A percentile compares a stretch with the other conserved stretches of the same genome.
These are phyloP conservation scores for Pyrenula aspistea DNA, from an alignment of 495 filamentous ascomycete species.

Conservation along the genomic window DNA sequence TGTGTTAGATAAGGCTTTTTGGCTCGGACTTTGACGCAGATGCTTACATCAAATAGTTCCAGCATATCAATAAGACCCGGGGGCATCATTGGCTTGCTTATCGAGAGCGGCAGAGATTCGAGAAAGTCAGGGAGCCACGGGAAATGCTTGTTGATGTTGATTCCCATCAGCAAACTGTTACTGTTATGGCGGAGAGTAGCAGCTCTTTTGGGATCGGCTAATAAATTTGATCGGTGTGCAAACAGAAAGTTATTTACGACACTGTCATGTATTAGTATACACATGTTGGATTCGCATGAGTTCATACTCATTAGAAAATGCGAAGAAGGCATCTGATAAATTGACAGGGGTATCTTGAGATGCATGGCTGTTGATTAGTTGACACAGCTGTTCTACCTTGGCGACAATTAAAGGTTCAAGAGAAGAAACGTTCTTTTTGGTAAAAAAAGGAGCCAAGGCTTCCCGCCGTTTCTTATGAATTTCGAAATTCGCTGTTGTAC, in stretches of 20 bases:
- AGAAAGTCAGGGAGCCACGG: constrained; percentile 25
- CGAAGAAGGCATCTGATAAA: constrained; percentile 26
- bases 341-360: constrained; percentile 18
- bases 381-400: constrained; percentile 22
- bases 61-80: constrained; percentile 26
- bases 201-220: constrained; percentile 20
- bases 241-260: constrained; percentile 27
- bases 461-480: constrained; percentile 23
- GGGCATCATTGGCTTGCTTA: constrained; percentile 26
- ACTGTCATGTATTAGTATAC: constrained; percentile 16
- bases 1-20: constrained; percentile 4
- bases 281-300: constrained; percentile 2
- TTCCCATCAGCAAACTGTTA: constrained; percentile 20
- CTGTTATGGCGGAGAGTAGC: constrained; percentile 20
- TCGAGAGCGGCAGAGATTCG: constrained; percentile 20
- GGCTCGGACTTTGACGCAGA: not conserved
- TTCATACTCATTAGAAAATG: constrained; percentile 18
- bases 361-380: constrained; percentile 18
- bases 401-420: constrained; percentile 18
- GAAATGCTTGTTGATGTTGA: constrained; percentile 28
- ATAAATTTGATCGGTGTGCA: constrained; percentile 19
- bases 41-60: constrained; percentile 22
- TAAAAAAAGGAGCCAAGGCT: constrained; percentile 24
- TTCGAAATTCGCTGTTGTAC: constrained; percentile 14
- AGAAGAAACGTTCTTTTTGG: constrained; percentile 17